A percentile compares a stretch with the other conserved stretches of the same genome.
These are phyloP conservation scores for Begonia fuchsioides DNA, from an alignment of 306 rosid genomes.

Conservation along the genomic window DNA sequence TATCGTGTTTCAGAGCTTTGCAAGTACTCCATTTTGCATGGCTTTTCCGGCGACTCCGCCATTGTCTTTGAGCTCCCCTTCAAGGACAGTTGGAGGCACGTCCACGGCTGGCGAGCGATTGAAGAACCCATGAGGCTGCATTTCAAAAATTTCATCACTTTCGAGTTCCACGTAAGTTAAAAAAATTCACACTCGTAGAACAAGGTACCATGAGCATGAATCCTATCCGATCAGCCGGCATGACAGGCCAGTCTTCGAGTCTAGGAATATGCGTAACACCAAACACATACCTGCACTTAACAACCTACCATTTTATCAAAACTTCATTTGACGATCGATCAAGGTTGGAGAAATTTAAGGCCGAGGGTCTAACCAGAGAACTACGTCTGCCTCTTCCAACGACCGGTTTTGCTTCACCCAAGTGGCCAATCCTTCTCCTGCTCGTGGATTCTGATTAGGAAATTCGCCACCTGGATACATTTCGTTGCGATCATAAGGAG, in stretches of 20 bases:
- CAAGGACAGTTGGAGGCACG: constrained; percentile 41
- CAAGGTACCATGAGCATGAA: constrained; percentile 50
- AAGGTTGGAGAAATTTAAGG: not conserved
- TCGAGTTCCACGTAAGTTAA: not conserved
- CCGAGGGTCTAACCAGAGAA: constrained; percentile 44
- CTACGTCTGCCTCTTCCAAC: constrained; percentile 57
- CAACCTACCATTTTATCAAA: no score
- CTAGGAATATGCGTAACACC: constrained; percentile 76
- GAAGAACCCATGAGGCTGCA: constrained; percentile 95
- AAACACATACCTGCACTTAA: constrained; percentile 53
- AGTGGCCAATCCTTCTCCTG: constrained; percentile 61
- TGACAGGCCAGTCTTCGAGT: constrained; percentile 94
- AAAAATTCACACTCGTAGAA: no score
- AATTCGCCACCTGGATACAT: constrained; percentile 84
- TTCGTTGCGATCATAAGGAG: constrained; percentile 40
- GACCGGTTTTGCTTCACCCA: constrained; percentile 69
- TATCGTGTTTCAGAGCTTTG: constrained; percentile 25
- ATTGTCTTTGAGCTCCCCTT: constrained; percentile 8
- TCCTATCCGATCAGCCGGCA: constrained; percentile 82
- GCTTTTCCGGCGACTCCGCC: constrained; percentile 17
- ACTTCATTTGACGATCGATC: no score
- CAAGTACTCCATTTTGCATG: constrained; percentile 18
- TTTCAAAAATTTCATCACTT: not conserved
- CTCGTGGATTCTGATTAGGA: constrained; percentile 81
- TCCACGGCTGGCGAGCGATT: constrained; percentile 71